phyloP scores from a whole-genome alignment of 352 stramenopile genomes.

The Aphanomyces invadans region DNA sequence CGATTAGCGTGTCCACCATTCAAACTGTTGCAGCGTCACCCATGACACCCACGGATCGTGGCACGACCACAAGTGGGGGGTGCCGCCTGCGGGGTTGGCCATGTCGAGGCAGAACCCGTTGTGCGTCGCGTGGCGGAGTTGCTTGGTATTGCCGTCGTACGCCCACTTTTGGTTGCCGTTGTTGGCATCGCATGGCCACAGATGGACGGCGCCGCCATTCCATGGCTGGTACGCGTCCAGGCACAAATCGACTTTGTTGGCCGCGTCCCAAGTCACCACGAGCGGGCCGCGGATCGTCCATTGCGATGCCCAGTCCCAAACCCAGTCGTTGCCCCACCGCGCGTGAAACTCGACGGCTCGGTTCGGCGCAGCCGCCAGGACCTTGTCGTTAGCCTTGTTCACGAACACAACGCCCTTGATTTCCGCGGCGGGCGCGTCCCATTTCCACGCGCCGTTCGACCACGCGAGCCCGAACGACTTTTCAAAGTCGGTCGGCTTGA shows the following conservation, averaged over 20 bases:
- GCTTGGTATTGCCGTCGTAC: slow-evolving; percentile 35
- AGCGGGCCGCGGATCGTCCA: slow-evolving; percentile 3
- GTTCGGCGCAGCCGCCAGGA: not conserved
- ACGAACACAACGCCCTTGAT: not conserved
- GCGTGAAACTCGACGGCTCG: slow-evolving; percentile 1
- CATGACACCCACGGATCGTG: not conserved
- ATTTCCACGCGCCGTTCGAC: slow-evolving; percentile 6
- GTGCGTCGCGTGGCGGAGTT: slow-evolving; percentile 46
- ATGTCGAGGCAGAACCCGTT: slow-evolving; percentile 21
- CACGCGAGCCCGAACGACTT: slow-evolving; percentile 42
- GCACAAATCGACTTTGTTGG: not conserved
- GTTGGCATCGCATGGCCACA: slow-evolving; percentile 40
- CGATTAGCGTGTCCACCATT: too few species aligned
- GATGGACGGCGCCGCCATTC: slow-evolving; percentile 49
- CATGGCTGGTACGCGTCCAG: slow-evolving; percentile 31
- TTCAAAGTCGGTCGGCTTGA: slow-evolving; percentile 37
- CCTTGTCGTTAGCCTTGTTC: not conserved
- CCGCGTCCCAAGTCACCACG: not conserved
- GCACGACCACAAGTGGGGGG: slow-evolving; percentile 19
- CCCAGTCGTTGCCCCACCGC: not conserved
- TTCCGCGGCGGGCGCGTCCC: not conserved
- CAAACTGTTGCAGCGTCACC: slow-evolving; percentile 4
- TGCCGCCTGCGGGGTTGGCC: not conserved
- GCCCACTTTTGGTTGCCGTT: slow-evolving; percentile 59
- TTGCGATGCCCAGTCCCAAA: not conserved